Conservation (phyloP, 441 rosid species). For the Eutrema salsugineum region DNA sequence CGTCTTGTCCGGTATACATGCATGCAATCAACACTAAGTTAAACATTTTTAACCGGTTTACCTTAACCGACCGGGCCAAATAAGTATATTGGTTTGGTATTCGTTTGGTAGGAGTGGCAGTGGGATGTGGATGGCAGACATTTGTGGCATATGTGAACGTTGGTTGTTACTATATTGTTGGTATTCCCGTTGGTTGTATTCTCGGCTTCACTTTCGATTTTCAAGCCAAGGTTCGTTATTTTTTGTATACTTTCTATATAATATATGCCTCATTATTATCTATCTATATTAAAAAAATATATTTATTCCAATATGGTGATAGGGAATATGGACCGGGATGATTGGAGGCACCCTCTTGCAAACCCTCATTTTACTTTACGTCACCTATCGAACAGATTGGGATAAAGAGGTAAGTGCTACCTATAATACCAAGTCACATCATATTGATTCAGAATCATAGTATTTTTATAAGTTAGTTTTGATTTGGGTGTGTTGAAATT, state of each 20-base stretch:
- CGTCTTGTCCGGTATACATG: constrained; percentile 44
- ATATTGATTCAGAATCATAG: neutral
- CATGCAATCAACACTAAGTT: neutral
- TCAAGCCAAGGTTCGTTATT: constrained; percentile 43
- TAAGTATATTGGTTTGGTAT: neutral
- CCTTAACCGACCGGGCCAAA: neutral
- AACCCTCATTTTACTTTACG: constrained; percentile 50
- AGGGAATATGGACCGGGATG: constrained; percentile 87
- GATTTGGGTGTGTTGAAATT: neutral
- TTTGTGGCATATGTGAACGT: constrained; percentile 54
- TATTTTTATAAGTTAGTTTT: neutral
- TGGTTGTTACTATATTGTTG: constrained; percentile 54
- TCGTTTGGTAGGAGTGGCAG: constrained; percentile 46
- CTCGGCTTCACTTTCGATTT: constrained; percentile 46
- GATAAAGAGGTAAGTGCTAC: constrained; percentile 45
- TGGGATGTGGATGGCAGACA: constrained; percentile 70
- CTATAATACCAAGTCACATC: neutral
- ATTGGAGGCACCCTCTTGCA: constrained; percentile 57
- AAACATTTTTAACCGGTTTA: neutral
- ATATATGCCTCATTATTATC: neutral
- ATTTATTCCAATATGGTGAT: neutral
- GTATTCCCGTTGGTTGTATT: constrained; percentile 44
- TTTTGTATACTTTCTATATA: neutral
- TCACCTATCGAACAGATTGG: constrained; percentile 57
- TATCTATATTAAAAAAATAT: neutral